Evolutionary conservation across 2,329 filamentous ascomycete genomes (phyloP), one percentile per base, ranked within the genome.

Genomic region (Nemania sp.): DNA sequence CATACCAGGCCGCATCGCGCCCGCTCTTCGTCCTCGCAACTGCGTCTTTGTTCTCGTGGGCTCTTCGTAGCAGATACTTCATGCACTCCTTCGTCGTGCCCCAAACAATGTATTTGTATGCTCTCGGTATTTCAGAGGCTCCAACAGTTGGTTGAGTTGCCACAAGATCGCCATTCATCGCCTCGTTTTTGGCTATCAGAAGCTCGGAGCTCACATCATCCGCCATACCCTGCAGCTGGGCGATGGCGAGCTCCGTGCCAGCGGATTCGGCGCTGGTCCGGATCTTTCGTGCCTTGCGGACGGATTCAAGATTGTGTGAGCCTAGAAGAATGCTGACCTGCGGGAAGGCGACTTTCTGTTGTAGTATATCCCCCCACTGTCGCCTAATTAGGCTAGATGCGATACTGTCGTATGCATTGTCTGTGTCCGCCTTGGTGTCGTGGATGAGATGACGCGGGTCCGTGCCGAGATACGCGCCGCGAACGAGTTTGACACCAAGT

Each of bases 191-290:
- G 11, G 64, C 61, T 31, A 63, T 61, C 15, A 80, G 67, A 12
- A 86, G 72, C 68, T 84, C 82, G 67, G 83, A 86, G 69, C 87
- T 91, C 47, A 97, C 85, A 68, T 97, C 92, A 64, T 97, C 93
- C 1, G 93, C 93, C 93, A 97, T 97, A 34, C 93, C 92, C 75
- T 93, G 89, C 1, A 97, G 81, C 74, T 97, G 92, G 2, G 89
- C 89, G 70, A 90, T 91, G 1, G 77, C 75, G 2, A 81, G 70
- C 37, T 80, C 76, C 2, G 70, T 71, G 19, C 69, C 68, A 31
- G 70, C 68, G 9, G 73, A 70, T 26, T 71, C 76, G 6, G 73
- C 65, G 49, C 70, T 64, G 61, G 78, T 77, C 52, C 81, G 75
- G 22, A 86, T 71, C 11, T 72, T 74, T 20, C 80, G 79, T 12